A percentile compares a stretch with the other conserved stretches of the same genome.
Evolutionary conservation across 2,329 filamentous ascomycete species (phyloP).

Genomic region (Microcyclospora pomicola): DNA sequence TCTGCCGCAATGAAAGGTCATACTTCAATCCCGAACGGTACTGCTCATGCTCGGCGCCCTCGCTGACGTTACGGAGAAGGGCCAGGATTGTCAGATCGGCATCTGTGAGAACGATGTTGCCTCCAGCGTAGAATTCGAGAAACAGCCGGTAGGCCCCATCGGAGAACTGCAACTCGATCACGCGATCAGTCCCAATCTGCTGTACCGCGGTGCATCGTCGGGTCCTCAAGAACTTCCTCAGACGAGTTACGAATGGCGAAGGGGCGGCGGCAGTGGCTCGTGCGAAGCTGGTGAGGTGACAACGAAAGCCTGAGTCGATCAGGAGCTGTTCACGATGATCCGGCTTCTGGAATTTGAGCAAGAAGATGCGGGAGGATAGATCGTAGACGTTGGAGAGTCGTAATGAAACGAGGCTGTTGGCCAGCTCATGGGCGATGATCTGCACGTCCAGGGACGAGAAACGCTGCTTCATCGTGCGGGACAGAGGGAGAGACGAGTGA

Average conservation of each 20-base stretch:
- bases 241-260: conserved; percentile 67
- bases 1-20: conserved; percentile 68
- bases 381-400: conserved; percentile 93
- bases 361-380: conserved; percentile 84
- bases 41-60: conserved; percentile 72
- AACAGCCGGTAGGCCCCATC: conserved; percentile 80
- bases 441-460: conserved; percentile 70
- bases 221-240: conserved; percentile 82
- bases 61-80: conserved; percentile 64
- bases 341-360: conserved; percentile 88
- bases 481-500: no score
- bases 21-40: conserved; percentile 67
- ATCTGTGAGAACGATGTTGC: conserved; percentile 89
- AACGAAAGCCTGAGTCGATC: conserved; percentile 90
- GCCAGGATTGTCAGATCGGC: conserved; percentile 68
- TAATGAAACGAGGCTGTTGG: conserved; percentile 57
- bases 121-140: conserved; percentile 90
- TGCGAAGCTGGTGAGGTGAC: conserved; percentile 82
- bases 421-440: conserved; percentile 87
- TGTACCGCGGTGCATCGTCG: conserved; percentile 64
- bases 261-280: conserved; percentile 74
- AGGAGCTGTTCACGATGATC: conserved; percentile 79
- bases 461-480: conserved; percentile 55
- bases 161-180: conserved; percentile 84
- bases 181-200: conserved; percentile 84